Evolutionary conservation across 2,329 filamentous ascomycete genomes (phyloP).

Genomic region (Fusarium dlaminii): DNA sequence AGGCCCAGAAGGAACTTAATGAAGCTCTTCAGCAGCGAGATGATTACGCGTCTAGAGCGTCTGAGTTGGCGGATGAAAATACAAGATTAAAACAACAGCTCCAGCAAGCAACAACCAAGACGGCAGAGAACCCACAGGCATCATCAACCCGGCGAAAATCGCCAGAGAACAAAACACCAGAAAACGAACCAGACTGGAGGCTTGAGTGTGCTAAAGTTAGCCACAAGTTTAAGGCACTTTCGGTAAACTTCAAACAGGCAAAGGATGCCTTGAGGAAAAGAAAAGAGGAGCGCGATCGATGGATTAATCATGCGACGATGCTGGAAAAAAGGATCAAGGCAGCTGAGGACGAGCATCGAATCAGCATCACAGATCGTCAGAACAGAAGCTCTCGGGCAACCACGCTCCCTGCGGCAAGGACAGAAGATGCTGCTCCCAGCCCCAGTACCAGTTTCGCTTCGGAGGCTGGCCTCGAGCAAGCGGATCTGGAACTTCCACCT

Average conservation of each 20-base stretch:
- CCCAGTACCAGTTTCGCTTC: conserved; percentile 33
- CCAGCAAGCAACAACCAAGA: conserved; percentile 3
- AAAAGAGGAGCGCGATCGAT: conserved; percentile 54
- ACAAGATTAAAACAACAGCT: conserved; percentile 28
- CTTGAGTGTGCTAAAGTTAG: conserved; percentile 51
- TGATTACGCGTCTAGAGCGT: conserved; percentile 11
- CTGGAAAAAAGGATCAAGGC: conserved; percentile 55
- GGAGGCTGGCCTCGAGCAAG: conserved; percentile 39
- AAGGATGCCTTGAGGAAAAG: conserved; percentile 52
- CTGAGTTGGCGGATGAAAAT: conserved; percentile 33
- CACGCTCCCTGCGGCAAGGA: conserved; percentile 7
- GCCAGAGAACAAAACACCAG: background rate
- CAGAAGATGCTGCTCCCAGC: conserved; percentile 18
- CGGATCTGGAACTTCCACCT: conserved; percentile 42
- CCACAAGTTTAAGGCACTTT: conserved; percentile 54
- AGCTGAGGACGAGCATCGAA: conserved; percentile 52
- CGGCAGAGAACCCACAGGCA: background rate
- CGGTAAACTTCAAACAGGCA: conserved; percentile 53
- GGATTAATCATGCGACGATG: conserved; percentile 56
- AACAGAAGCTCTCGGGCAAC: conserved; percentile 16
- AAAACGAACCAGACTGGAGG: conserved; percentile 37
- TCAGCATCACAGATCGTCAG: conserved; percentile 43
- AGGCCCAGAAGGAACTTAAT: conserved; percentile 54
- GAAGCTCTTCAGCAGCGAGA: conserved; percentile 32
- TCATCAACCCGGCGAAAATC: background rate